phyloP scores from a whole-genome alignment of 176 grass and related monocot genomes.

The Musa beccarii region DNA sequence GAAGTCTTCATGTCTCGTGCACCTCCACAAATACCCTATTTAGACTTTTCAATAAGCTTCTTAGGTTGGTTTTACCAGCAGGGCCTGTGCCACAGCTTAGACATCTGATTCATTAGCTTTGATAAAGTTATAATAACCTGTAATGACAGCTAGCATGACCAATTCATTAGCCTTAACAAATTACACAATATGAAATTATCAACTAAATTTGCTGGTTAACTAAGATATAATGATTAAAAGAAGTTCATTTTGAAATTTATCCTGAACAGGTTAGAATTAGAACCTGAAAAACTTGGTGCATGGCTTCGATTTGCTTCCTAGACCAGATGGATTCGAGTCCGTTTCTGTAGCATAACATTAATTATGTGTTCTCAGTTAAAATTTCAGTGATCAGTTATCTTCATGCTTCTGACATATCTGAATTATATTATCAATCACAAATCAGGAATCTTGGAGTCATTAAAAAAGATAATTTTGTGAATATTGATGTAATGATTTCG shows the following conservation, averaged over 20 bases:
- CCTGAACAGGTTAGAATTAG: slow-evolving; percentile 60
- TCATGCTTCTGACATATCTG: slow-evolving; percentile 26
- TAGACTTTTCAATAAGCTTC: slow-evolving; percentile 5
- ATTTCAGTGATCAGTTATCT: slow-evolving; percentile 47
- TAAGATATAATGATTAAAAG: neutral
- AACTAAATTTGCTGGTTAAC: slow-evolving; percentile 36
- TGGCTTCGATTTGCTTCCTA: slow-evolving; percentile 97
- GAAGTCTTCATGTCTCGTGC: slow-evolving; percentile 1
- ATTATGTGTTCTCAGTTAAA: slow-evolving; percentile 34
- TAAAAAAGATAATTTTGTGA: slow-evolving; percentile 15
- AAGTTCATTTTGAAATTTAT: slow-evolving; percentile 36
- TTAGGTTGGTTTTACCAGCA: slow-evolving; percentile 6
- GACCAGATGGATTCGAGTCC: slow-evolving; percentile 49
- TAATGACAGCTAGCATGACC: slow-evolving; percentile 46
- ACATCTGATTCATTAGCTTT: slow-evolving; percentile 11
- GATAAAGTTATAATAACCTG: slow-evolving; percentile 35
- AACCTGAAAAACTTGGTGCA: slow-evolving; percentile 99
- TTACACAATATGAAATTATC: slow-evolving; percentile 23
- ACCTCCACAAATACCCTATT: neutral
- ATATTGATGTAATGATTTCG: neutral
- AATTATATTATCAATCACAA: neutral
- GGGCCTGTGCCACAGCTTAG: neutral
- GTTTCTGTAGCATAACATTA: slow-evolving; percentile 88
- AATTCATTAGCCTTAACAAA: slow-evolving; percentile 51
- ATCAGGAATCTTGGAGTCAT: slow-evolving; percentile 19